Base-by-base conservation (phyloP, 2,329 filamentous ascomycete species). In the Cercospora sojina region DNA sequence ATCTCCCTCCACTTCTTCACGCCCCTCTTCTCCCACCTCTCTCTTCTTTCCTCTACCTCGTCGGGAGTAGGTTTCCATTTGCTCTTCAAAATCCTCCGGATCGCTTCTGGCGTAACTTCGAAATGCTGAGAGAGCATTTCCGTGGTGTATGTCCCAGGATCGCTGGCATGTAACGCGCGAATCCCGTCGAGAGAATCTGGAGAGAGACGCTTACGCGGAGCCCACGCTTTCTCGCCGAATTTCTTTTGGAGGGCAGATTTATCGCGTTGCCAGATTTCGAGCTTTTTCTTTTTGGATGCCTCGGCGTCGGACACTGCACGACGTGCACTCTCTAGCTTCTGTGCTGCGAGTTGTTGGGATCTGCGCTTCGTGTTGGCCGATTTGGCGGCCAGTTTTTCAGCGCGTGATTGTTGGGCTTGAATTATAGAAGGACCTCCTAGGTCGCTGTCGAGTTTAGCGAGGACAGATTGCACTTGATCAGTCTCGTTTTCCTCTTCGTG, bases 171-270 rank as follows among this genome's bases (percentile, higher is more conserved):
- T 35, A 99, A 83, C 20, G 91, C 89, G 49, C 93, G 88, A 72
- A 99, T 96, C 49, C 93, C 93, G n/a, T 91, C 89, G 32, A 97
- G 83, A 0, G 93, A 92, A 78, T 98, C 94, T 0, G 95, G 95
- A 0, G 95, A 98, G 9, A 99, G 85, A 66, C 89, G 89, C 79
- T 96, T 97, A 58, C 86, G 85, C 31, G 95, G 94, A 29, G 85
- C 84, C 93, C 94, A 99, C 9, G 89, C 81, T 43, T 80, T 88
- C 7, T 89, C 86, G 1, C 87, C 87, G 70, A 97, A 95, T 75
- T 98, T 99, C 67, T 86, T 79, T 73, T 89, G 86, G 38, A 96
- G 79, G 0, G 88, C 90, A 1, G 81, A 81, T 77, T 97, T 97
- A 71, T 97, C 90, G 13, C 86, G 77, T 76, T 87, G 84, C 95